phyloP scores from a whole-genome alignment of 2,329 filamentous ascomycete genomes.

The Phaeoacremonium minimum region DNA sequence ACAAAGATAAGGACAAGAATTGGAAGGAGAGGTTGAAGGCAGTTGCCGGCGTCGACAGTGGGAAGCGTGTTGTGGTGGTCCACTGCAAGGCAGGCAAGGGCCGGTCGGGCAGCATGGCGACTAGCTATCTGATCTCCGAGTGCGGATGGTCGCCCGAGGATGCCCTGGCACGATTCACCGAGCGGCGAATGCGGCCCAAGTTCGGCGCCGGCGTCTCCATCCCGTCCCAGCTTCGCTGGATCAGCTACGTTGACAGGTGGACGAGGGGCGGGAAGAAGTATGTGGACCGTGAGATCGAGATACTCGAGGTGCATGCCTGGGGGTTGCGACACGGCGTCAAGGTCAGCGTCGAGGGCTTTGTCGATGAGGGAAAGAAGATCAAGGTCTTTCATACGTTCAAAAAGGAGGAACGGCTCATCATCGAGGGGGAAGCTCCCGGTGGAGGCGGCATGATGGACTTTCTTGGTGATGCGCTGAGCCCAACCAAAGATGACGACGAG shows the following conservation, averaged over 20 bases:
- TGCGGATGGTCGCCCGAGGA: slow-evolving; percentile 57
- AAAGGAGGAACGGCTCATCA: slow-evolving; percentile 65
- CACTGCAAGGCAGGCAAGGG: slow-evolving; percentile 98
- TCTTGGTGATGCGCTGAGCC: slow-evolving; percentile 37
- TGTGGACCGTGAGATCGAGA: slow-evolving; percentile 75
- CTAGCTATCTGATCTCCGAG: slow-evolving; percentile 86
- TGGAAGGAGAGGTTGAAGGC: no score
- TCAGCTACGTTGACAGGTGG: slow-evolving; percentile 88
- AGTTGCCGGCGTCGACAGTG: no score
- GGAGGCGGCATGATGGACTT: slow-evolving; percentile 45
- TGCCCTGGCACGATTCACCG: slow-evolving; percentile 60
- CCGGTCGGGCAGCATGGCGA: slow-evolving; percentile 80
- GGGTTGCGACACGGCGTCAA: slow-evolving; percentile 85
- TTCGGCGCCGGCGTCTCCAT: slow-evolving; percentile 92
- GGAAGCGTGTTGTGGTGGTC: slow-evolving; percentile 76
- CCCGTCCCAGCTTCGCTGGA: slow-evolving; percentile 83
- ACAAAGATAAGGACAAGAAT: slow-evolving; percentile 3
- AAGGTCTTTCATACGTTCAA: slow-evolving; percentile 78
- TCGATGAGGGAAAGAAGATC: slow-evolving; percentile 85
- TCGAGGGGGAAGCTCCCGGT: slow-evolving; percentile 52
- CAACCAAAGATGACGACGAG: slow-evolving; percentile 21
- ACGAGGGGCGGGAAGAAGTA: slow-evolving; percentile 71
- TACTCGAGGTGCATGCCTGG: slow-evolving; percentile 87
- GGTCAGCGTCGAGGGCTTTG: slow-evolving; percentile 77
- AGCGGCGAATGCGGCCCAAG: slow-evolving; percentile 79